Conservation (phyloP, 495 filamentous ascomycete species). For the Neurospora sp. region DNA sequence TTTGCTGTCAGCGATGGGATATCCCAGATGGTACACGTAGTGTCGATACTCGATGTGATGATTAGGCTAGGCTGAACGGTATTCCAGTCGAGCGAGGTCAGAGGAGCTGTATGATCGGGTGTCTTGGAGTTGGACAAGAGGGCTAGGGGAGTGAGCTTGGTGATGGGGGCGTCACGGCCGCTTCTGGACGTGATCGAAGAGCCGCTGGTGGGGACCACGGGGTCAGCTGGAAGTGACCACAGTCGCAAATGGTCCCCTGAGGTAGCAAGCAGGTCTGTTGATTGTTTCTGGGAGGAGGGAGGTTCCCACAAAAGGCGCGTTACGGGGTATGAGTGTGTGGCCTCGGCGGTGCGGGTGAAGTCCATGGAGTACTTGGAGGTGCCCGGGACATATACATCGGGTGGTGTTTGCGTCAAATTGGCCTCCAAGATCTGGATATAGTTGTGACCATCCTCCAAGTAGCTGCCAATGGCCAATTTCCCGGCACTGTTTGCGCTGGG, state of each 20-base stretch:
- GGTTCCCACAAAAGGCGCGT: slow-evolving; percentile 96
- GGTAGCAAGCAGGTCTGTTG: slow-evolving; percentile 90
- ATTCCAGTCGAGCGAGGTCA: slow-evolving; percentile 97
- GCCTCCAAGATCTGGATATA: slow-evolving; percentile 99
- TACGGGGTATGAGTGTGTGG: slow-evolving; percentile 94
- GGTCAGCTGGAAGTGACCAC: slow-evolving; percentile 73
- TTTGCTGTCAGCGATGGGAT: slow-evolving; percentile 97
- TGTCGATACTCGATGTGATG: slow-evolving; percentile 98
- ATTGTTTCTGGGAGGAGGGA: slow-evolving; percentile 90
- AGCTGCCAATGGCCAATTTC: slow-evolving; percentile 91
- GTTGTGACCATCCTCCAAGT: slow-evolving; percentile 95
- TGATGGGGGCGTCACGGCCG: slow-evolving; percentile 51
- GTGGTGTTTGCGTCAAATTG: slow-evolving; percentile 58
- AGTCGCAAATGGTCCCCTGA: slow-evolving; percentile 92
- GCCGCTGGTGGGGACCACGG: slow-evolving; percentile 36
- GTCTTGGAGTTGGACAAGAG: slow-evolving; percentile 96
- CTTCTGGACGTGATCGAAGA: slow-evolving; percentile 69
- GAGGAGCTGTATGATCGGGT: slow-evolving; percentile 90
- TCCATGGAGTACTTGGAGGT: slow-evolving; percentile 68
- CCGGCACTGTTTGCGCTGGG: slow-evolving; percentile 67
- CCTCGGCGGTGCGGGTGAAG: slow-evolving; percentile 91
- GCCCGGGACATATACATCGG: slow-evolving; percentile 61
- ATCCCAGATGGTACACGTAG: slow-evolving; percentile 99
- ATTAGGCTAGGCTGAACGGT: slow-evolving; percentile 90
- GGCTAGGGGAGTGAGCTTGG: slow-evolving; percentile 88